A percentile compares a stretch with the other conserved stretches of the same genome.
Conservation (phyloP, 495 filamentous ascomycete genomes). For the Thozetella sp. region DNA sequence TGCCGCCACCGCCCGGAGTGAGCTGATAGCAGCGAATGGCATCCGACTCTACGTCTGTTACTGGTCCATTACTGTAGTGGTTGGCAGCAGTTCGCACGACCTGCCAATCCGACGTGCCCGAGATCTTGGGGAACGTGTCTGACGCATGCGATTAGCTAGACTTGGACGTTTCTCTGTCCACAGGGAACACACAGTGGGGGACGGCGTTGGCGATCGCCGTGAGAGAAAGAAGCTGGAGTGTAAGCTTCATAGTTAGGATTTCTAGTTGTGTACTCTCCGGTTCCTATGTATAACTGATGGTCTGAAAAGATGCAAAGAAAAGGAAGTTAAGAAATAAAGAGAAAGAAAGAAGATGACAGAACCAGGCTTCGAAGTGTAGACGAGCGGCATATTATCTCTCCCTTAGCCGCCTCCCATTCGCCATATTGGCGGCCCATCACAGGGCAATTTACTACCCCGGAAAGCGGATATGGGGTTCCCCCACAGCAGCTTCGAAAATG, state of each 20-base stretch:
- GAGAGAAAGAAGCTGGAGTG: not conserved
- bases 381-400: not conserved
- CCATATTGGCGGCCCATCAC: not conserved
- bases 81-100: constrained; percentile 37
- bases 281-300: not conserved
- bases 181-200: not conserved
- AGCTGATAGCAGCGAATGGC: constrained; percentile 46
- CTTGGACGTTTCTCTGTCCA: not conserved
- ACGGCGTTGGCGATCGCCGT: not conserved
- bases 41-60: constrained; percentile 40
- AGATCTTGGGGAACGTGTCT: constrained; percentile 31
- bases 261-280: no score
- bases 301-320: not conserved
- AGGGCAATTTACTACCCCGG: not conserved
- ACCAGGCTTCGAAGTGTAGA: not conserved
- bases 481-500: not conserved
- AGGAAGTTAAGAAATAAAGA: not conserved
- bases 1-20: constrained; percentile 30
- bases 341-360: not conserved
- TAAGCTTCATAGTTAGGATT: no score
- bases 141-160: not conserved
- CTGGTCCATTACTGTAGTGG: constrained; percentile 40
- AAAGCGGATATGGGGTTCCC: not conserved
- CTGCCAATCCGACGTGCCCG: constrained; percentile 28
- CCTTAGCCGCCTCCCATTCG: not conserved